Percentiles rank a stretch among this genome's conserved stretches.
Evolutionary conservation across 2,329 filamentous ascomycete genomes (phyloP).

Genomic region (Fusarium solani-melongenae): DNA sequence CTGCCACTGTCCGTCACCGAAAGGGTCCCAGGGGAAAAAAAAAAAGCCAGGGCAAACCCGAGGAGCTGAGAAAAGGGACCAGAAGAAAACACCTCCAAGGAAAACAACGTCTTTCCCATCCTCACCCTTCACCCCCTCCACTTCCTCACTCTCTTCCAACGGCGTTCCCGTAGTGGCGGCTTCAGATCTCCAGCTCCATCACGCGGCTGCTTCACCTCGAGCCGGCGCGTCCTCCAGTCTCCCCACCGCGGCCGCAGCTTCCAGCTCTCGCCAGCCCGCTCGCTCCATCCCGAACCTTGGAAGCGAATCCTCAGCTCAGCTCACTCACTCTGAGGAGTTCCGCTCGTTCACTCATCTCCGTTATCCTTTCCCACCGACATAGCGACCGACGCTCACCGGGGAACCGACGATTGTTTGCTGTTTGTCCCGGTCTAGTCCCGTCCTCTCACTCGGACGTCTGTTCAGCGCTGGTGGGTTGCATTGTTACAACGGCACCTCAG

Average conservation of each 20-base stretch:
- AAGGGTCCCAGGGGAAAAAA: constrained; percentile 28
- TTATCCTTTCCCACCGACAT: neutral
- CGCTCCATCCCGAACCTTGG: neutral
- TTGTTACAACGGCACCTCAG: constrained; percentile 23
- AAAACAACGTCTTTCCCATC: constrained; percentile 24
- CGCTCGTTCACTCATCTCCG: constrained; percentile 19
- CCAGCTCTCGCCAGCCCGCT: constrained; percentile 15
- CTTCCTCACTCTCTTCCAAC: constrained; percentile 5
- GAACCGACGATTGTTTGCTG: constrained; percentile 6
- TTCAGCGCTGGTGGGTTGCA: constrained; percentile 30
- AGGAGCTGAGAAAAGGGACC: constrained; percentile 19
- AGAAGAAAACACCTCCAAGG: constrained; percentile 10
- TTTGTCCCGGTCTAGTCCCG: constrained; percentile 30
- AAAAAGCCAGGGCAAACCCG: neutral
- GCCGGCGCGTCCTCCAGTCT: constrained; percentile 34
- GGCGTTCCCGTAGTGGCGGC: constrained; percentile 27
- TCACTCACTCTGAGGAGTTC: neutral
- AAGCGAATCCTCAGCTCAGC: neutral
- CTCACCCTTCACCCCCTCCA: constrained; percentile 11
- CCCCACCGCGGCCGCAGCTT: constrained; percentile 32
- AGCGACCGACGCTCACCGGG: neutral
- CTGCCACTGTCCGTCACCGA: constrained; percentile 24
- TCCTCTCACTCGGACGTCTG: constrained; percentile 23
- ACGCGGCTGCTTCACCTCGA: constrained; percentile 39
- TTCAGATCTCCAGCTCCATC: constrained; percentile 33